Evolutionary conservation across 2,329 filamentous ascomycete species (phyloP).

Genomic region (Rachicladosporium sp.): DNA sequence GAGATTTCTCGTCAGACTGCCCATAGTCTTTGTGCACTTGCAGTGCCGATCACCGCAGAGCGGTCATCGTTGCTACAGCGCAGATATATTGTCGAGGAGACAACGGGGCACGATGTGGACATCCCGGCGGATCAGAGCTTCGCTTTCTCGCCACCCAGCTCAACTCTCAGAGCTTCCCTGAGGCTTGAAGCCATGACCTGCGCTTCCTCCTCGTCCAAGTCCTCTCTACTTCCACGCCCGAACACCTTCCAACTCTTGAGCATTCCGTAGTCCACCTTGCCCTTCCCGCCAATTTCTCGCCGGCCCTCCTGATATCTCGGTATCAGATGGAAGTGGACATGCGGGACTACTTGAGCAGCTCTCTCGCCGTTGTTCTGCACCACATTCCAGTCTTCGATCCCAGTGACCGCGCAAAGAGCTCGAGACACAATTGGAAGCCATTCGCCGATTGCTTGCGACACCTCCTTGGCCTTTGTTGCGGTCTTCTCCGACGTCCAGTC

Average conservation of each 20-base stretch:
- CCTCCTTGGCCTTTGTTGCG: conserved; percentile 8
- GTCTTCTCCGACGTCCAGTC: conserved; percentile 11
- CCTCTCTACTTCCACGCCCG: conserved; percentile 57
- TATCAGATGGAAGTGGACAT: conserved; percentile 92
- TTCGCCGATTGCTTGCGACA: conserved; percentile 26
- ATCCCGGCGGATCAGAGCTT: too few relatives aligned
- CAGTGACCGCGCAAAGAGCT: conserved; percentile 56
- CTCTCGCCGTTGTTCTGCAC: conserved; percentile 88
- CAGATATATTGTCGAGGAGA: too few relatives aligned
- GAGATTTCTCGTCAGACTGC: too few relatives aligned
- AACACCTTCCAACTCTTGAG: conserved; percentile 69
- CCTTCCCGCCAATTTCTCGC: conserved; percentile 39
- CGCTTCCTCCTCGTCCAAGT: conserved; percentile 66
- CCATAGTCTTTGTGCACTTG: too few relatives aligned
- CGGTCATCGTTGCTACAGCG: too few relatives aligned
- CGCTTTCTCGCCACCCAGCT: not conserved
- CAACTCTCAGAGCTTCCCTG: conserved; percentile 24
- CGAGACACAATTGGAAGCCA: conserved; percentile 60
- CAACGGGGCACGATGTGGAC: too few relatives aligned
- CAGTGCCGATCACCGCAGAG: too few relatives aligned
- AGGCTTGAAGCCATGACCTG: conserved; percentile 42
- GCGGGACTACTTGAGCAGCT: conserved; percentile 83
- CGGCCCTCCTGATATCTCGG: conserved; percentile 52
- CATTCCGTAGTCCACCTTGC: conserved; percentile 28
- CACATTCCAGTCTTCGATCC: conserved; percentile 80